Conservation (phyloP, 176 grass and related monocot species). For the Aegilops tauschii region DNA sequence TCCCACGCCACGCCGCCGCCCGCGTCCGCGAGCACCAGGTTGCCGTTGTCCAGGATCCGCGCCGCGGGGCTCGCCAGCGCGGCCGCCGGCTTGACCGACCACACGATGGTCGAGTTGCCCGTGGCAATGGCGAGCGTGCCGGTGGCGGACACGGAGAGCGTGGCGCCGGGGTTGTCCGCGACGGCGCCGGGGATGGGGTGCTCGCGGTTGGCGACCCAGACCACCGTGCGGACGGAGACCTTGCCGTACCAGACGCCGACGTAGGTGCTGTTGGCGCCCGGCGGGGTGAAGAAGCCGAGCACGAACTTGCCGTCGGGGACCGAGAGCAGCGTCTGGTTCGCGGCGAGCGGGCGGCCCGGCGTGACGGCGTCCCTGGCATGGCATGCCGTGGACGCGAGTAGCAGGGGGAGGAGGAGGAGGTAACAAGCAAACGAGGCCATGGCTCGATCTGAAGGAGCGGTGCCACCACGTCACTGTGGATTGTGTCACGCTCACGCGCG, state of each 20-base stretch:
- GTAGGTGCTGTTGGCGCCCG: slow-evolving; percentile 41
- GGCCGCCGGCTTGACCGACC: slow-evolving; percentile 25
- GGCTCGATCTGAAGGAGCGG: not conserved
- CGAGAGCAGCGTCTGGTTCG: slow-evolving; percentile 47
- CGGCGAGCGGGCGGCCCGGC: slow-evolving; percentile 32
- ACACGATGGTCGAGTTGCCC: slow-evolving; percentile 30
- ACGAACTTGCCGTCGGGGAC: slow-evolving; percentile 40
- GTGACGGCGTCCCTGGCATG: slow-evolving; percentile 38
- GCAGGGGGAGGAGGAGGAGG: not conserved
- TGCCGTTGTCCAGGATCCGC: slow-evolving; percentile 43
- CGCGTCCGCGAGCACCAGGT: slow-evolving; percentile 32
- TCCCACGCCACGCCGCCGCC: slow-evolving; percentile 41
- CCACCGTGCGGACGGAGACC: slow-evolving; percentile 48
- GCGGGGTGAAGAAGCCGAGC: slow-evolving; percentile 60
- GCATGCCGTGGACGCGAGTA: not conserved
- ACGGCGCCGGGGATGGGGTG: slow-evolving; percentile 34
- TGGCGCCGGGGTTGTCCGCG: slow-evolving; percentile 33
- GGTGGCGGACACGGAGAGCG: slow-evolving; percentile 40
- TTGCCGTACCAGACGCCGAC: slow-evolving; percentile 63
- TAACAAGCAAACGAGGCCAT: slow-evolving; percentile 6
- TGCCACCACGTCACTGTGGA: not conserved
- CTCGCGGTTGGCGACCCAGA: slow-evolving; percentile 66
- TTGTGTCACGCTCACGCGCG: slow-evolving; percentile 21
- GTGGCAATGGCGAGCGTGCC: slow-evolving; percentile 41
- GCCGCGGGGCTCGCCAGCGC: slow-evolving; percentile 27